These are phyloP conservation scores for Apophysomyces elegans DNA, from an alignment of 371 early-diverging fungal species.

Conservation along the genomic window DNA sequence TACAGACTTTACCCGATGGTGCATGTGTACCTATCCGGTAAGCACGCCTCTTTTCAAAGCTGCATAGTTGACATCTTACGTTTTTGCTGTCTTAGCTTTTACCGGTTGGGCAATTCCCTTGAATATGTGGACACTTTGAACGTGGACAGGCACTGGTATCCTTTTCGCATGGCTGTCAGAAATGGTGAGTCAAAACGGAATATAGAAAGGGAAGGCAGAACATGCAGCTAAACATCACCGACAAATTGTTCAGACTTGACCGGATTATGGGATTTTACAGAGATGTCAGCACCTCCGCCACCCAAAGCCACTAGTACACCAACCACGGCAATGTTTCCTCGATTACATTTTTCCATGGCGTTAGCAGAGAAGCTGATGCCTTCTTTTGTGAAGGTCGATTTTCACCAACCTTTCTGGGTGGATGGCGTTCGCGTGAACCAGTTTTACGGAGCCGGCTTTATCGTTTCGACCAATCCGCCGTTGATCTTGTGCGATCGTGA, in stretches of 20 bases:
- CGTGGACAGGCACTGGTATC: constrained; percentile 85
- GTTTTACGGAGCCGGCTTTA: constrained; percentile 74
- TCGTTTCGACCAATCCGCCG: constrained; percentile 73
- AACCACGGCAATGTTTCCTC: constrained; percentile 65
- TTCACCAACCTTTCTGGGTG: constrained; percentile 69
- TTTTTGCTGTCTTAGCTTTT: constrained; percentile 46
- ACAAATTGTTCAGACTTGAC: constrained; percentile 50
- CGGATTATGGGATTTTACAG: constrained; percentile 83
- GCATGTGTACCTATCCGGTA: constrained; percentile 75
- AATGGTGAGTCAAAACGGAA: constrained; percentile 57
- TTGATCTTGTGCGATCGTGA: constrained; percentile 79
- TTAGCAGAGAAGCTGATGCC: constrained; percentile 70
- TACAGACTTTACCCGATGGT: constrained; percentile 75
- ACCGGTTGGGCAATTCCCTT: constrained; percentile 69
- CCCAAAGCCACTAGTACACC: constrained; percentile 49
- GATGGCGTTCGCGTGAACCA: constrained; percentile 71
- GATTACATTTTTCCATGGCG: constrained; percentile 59
- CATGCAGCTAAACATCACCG: too few relatives aligned
- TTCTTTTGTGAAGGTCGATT: constrained; percentile 76
- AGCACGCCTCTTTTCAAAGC: background rate
- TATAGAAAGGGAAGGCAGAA: background rate
- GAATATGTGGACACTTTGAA: constrained; percentile 78
- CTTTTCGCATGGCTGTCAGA: constrained; percentile 73
- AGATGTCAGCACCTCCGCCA: constrained; percentile 67
- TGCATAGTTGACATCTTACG: background rate